Percentiles rank a stretch among this genome's conserved stretches.
These are phyloP conservation scores for Trametes villosa DNA, from an alignment of 768 basidiomycete species.

Conservation along the genomic window DNA sequence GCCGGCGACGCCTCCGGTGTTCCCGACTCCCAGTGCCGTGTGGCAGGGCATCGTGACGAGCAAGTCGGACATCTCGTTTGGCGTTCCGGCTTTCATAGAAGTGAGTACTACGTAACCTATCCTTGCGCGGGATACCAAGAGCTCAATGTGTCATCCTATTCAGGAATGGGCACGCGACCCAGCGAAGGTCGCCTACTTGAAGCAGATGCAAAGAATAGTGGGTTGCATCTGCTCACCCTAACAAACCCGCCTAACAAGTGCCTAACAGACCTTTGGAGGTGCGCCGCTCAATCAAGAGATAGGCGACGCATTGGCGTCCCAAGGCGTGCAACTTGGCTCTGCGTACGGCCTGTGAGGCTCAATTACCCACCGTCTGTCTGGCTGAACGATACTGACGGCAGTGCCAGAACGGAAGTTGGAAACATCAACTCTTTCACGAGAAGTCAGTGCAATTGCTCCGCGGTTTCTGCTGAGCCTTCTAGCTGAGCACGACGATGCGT, in stretches of 20 bases:
- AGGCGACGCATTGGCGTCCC: slow-evolving; percentile 38
- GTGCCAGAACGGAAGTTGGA: slow-evolving; percentile 17
- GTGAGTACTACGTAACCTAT: slow-evolving; percentile 9
- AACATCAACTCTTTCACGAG: not conserved
- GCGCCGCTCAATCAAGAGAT: slow-evolving; percentile 41
- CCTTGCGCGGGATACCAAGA: no score
- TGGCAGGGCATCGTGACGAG: slow-evolving; percentile 19
- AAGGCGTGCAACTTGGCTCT: slow-evolving; percentile 38
- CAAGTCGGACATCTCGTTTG: slow-evolving; percentile 14
- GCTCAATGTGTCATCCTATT: not conserved
- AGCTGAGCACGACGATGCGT: not conserved
- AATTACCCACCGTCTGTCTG: not conserved
- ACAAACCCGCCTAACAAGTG: no score
- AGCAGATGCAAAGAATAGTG: slow-evolving; percentile 11
- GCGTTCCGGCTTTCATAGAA: slow-evolving; percentile 35
- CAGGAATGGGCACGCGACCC: slow-evolving; percentile 27
- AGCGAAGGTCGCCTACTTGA: slow-evolving; percentile 19
- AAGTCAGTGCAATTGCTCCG: not conserved
- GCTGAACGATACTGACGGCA: not conserved
- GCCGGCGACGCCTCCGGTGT: slow-evolving; percentile 26
- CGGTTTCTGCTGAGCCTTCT: not conserved
- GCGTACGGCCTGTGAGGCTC: slow-evolving; percentile 48
- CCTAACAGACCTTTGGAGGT: slow-evolving; percentile 41
- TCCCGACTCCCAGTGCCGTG: slow-evolving; percentile 29
- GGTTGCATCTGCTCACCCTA: not conserved